A percentile compares a stretch with the other conserved stretches of the same genome.
These are phyloP conservation scores for Linderina pennispora DNA, from an alignment of 192 early-diverging fungal genomes.

Conservation along the genomic window DNA sequence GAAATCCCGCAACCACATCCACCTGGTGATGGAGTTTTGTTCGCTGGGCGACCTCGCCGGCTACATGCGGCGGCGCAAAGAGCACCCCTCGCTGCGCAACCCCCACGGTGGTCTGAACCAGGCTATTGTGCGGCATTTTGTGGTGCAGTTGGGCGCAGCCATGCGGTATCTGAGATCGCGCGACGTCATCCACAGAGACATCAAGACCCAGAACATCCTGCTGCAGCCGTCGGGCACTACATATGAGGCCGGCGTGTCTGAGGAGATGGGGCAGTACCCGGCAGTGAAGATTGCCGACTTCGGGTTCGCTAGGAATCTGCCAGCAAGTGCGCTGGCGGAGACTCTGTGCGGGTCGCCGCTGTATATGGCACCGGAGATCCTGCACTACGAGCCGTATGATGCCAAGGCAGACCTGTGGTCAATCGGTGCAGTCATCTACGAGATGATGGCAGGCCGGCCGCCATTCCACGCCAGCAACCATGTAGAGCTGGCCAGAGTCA, in stretches of 20 bases:
- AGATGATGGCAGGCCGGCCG: slow-evolving; percentile 85
- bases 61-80: slow-evolving; percentile 72
- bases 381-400: slow-evolving; percentile 88
- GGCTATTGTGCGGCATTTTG: slow-evolving; percentile 73
- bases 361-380: slow-evolving; percentile 90
- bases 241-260: slow-evolving; percentile 41
- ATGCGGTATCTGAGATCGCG: slow-evolving; percentile 82
- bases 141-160: slow-evolving; percentile 73
- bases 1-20: slow-evolving; percentile 90
- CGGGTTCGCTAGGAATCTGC: slow-evolving; percentile 91
- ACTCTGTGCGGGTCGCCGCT: slow-evolving; percentile 96
- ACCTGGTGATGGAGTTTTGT: slow-evolving; percentile 98
- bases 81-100: slow-evolving; percentile 45
- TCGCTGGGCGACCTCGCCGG: slow-evolving; percentile 87
- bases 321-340: slow-evolving; percentile 77
- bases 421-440: slow-evolving; percentile 90
- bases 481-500: slow-evolving; percentile 84
- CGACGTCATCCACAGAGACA: slow-evolving; percentile 90
- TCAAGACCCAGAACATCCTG: slow-evolving; percentile 95
- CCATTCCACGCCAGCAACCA: slow-evolving; percentile 94
- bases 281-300: slow-evolving; percentile 94
- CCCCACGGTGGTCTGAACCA: slow-evolving; percentile 77
- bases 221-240: slow-evolving; percentile 54
- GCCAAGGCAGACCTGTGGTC: slow-evolving; percentile 97
- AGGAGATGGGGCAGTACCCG: slow-evolving; percentile 46